A percentile compares a stretch with the other conserved stretches of the same genome.
phyloP scores from a whole-genome alignment of 83 land plant species.

The Diphasiastrum complanatum region DNA sequence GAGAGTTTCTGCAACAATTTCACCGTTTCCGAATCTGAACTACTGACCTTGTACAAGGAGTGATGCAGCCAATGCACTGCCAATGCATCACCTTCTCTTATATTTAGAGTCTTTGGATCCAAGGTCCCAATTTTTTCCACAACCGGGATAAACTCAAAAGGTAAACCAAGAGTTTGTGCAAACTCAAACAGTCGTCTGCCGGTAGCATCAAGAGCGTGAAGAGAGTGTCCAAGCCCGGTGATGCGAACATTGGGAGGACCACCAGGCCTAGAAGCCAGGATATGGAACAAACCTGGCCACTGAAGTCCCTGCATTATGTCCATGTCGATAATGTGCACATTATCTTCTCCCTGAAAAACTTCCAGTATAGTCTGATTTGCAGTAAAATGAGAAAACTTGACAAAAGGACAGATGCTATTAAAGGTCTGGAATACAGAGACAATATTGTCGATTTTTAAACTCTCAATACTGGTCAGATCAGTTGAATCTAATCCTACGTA shows the following conservation, averaged over 20 bases:
- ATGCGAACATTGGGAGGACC: constrained; percentile 48
- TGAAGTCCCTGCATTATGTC: constrained; percentile 95
- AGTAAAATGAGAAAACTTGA: constrained; percentile 89
- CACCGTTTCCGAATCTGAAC: constrained; percentile 67
- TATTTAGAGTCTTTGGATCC: constrained; percentile 43
- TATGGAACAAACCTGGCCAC: constrained; percentile 90
- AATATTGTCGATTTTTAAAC: constrained; percentile 9
- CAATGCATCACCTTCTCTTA: constrained; percentile 61
- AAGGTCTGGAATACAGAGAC: constrained; percentile 56
- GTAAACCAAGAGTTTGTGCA: constrained; percentile 63
- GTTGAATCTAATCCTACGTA: constrained; percentile 49
- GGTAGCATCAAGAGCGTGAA: constrained; percentile 80
- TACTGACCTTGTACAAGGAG: constrained; percentile 88
- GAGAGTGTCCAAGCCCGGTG: constrained; percentile 73
- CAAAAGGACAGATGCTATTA: constrained; percentile 79
- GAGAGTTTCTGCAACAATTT: constrained; percentile 53
- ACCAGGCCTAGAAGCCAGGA: constrained; percentile 21
- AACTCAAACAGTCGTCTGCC: constrained; percentile 82
- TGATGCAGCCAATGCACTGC: constrained; percentile 97
- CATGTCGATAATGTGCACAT: constrained; percentile 82
- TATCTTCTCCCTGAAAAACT: constrained; percentile 67
- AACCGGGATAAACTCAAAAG: constrained; percentile 72
- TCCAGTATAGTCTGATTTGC: constrained; percentile 90
- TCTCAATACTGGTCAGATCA: constrained; percentile 1
- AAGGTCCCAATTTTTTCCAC: constrained; percentile 68